phyloP scores from a whole-genome alignment of 129 eudicot genomes.

The Flaveria robusta region DNA sequence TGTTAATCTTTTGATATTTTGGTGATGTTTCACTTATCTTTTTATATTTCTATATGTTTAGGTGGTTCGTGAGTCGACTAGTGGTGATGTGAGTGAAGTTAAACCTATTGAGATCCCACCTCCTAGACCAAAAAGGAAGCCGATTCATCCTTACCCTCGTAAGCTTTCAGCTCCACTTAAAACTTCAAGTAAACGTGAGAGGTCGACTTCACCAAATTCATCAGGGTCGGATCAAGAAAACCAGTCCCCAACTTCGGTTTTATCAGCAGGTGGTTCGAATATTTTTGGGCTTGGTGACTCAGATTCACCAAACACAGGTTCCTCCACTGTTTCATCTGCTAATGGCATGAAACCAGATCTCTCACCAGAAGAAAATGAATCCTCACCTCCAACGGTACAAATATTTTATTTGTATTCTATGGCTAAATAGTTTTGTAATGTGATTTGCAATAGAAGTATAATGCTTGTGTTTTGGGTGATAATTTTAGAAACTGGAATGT shows the following conservation, averaged over 20 bases:
- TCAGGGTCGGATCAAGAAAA: conserved; percentile 55
- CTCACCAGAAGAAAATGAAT: conserved; percentile 39
- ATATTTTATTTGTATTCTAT: not conserved
- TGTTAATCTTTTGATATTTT: not conserved
- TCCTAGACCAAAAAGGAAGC: conserved; percentile 93
- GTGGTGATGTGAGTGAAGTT: conserved; percentile 43
- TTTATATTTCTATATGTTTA: not conserved
- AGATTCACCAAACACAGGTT: conserved; percentile 43
- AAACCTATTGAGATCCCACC: conserved; percentile 91
- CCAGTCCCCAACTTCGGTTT: conserved; percentile 75
- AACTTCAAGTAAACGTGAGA: conserved; percentile 23
- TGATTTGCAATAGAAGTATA: conserved; percentile 5
- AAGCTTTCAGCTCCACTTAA: conserved; percentile 45
- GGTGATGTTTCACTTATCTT: not conserved
- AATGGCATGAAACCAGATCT: conserved; percentile 26
- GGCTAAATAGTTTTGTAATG: not conserved
- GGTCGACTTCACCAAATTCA: conserved; percentile 47
- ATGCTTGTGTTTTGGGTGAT: conserved; percentile 20
- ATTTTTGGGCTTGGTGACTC: conserved; percentile 45
- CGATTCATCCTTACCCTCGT: conserved; percentile 95
- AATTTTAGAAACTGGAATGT: conserved; percentile 46
- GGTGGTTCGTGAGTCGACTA: conserved; percentile 76
- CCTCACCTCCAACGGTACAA: conserved; percentile 49
- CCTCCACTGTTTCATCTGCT: conserved; percentile 55
- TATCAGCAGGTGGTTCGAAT: conserved; percentile 63